Base-by-base conservation (phyloP, 495 filamentous ascomycete genomes). In the Glutinoglossum americanum region DNA sequence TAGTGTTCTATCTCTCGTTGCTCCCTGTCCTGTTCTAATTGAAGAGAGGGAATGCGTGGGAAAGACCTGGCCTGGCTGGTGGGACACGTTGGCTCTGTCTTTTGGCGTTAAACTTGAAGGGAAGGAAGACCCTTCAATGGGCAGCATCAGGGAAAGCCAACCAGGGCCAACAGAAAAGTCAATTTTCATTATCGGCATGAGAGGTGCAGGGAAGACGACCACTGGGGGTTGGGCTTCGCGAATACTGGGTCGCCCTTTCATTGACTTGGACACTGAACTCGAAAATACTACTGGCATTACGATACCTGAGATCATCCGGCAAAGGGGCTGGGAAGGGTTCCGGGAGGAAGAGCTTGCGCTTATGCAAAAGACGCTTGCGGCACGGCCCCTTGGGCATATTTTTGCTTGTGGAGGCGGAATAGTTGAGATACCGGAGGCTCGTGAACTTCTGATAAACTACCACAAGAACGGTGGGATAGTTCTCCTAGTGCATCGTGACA, bases 21-120 rank as follows among this genome's bases (percentile, higher is more conserved):
- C 83, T n/a, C 85, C 92, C 5, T 65, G 78, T 13, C 76, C 85
- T 1, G 82, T 87, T 1, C 70, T 94, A 30, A 82, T 99, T 55
- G 72, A 81, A 7, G 92, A 99, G 67, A 83, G 84, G 59, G 87
- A 93, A 65, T 99, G 92, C 66, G 84, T 87, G 23, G 89, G 83
- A 45, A 99, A 99, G 76, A 99, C 92, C n/a, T 99, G 93, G 92
- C 92, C 92, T 0, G 92, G 89, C 13, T 99, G 92, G 87, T 99
- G 92, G 92, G 93, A 99, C 67, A 78, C 80, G 44, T 65, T 95
- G 56, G 78, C 81, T 33, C 78, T 84, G 57, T 73, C 77, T 2
- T 99, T 94, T 71, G 73, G 77, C 15, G 85, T 83, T 28, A 68
- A 77, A 26, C 69, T 97, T 23, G 77, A 81, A 44, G 92, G 92